Base-by-base conservation (phyloP, 306 rosid genomes). In the Astragalus membranaceus region DNA sequence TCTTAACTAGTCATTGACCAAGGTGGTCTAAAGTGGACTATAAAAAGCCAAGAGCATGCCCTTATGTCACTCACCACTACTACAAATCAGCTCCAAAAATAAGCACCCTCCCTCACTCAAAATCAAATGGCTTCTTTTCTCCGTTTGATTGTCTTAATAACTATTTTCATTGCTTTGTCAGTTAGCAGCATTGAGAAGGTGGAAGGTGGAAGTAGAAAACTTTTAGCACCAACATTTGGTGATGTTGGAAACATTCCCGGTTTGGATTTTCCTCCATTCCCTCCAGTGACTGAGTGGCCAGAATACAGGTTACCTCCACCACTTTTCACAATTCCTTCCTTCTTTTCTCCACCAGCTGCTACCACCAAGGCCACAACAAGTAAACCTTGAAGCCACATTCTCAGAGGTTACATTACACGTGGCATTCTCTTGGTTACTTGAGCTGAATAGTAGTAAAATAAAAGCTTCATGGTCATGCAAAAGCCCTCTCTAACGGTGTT, bases 251-350 rank as follows among this genome's bases (percentile, higher is more conserved):
- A 32, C 36, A 7, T 75, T 66, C 78, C 66, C 1, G 33, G 32
- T 12, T 3, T 72, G 0, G 0, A 72, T 0, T 30, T 39, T 14
- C 79, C 81, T 57, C 80, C 81, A 12, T 56, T 75, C 4, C 78
- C 79, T 0, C 77, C 72, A n/a, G 13, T 51, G 1, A 12, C 67
- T 0, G 10, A 57, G 8, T 82, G 80, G 82, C 82, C 82, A 11
- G 85, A 78, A 42, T 77, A 82, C 63, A 74, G 80, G 72, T 62
- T 75, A 74, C 82, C 81, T 43, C 8, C 78, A 64, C 63, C 72
- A 15, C 2, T 72, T 35, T 26, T 62, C 10, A 7, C 59, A 51
- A 0, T 67, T 46, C 51, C 74, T 10, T 36, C 10, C 26, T 51
- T 48, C 29, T 63, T 65, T 65, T 59, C 79, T 17, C 83, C 88